Evolutionary conservation across 495 filamentous ascomycete species (phyloP).

Genomic region (Polyplosphaeria fusca): DNA sequence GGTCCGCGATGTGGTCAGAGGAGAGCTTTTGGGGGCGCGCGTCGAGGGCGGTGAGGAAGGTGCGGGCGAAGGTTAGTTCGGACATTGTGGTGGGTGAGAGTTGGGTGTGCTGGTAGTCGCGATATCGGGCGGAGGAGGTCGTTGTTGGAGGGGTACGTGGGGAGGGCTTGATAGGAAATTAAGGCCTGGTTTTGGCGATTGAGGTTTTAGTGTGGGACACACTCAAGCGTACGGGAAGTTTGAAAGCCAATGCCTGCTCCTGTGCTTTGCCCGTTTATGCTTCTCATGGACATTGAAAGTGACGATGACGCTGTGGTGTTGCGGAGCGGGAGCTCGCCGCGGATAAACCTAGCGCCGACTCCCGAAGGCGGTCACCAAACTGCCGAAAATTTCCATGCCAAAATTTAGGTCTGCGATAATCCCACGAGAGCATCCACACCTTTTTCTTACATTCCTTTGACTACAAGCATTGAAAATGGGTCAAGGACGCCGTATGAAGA

Average conservation of each 20-base stretch:
- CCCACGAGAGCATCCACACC: background rate
- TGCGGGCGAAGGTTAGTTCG: slow-evolving; percentile 79
- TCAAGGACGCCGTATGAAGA: slow-evolving; percentile 84
- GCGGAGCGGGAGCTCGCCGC: background rate
- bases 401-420: no score
- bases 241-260: no score
- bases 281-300: background rate
- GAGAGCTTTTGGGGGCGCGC: slow-evolving; percentile 70
- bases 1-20: slow-evolving; percentile 81
- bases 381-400: slow-evolving; percentile 9
- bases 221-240: background rate
- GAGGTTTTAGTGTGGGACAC: background rate
- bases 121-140: no score
- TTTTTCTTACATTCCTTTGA: background rate
- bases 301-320: slow-evolving; percentile 27
- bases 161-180: background rate
- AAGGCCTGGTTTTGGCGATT: background rate
- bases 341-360: background rate
- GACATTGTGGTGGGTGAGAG: slow-evolving; percentile 58
- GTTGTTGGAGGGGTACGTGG: no score
- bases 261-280: no score
- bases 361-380: background rate
- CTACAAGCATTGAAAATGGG: slow-evolving; percentile 61
- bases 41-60: slow-evolving; percentile 77
- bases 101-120: no score